These are phyloP conservation scores for Endotrypanum monterogeii DNA, from an alignment of 208 protist genomes.

Conservation along the genomic window DNA sequence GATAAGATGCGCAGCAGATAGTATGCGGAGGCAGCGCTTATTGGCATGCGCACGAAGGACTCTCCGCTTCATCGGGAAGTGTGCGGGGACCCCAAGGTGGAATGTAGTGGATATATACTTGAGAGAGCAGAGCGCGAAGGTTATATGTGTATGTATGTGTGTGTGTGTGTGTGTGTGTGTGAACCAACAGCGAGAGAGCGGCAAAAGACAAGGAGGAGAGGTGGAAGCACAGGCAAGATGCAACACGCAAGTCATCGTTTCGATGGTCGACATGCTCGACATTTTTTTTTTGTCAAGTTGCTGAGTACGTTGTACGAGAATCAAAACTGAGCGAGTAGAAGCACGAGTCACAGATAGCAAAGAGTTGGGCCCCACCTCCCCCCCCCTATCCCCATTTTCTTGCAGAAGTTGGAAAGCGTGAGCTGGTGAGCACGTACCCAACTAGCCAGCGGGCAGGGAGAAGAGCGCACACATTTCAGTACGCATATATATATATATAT, in stretches of 20 bases:
- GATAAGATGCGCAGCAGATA: constrained; percentile 64
- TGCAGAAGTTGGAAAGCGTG: neutral
- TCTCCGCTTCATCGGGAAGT: constrained; percentile 67
- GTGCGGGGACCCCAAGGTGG: neutral
- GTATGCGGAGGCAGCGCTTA: constrained; percentile 68
- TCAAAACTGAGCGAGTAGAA: neutral
- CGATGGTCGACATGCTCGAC: neutral
- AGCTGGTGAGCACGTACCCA: neutral
- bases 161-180: constrained; percentile 4
- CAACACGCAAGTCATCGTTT: neutral
- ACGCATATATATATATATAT: no score
- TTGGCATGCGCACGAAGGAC: constrained; percentile 81
- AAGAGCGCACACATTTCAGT: neutral
- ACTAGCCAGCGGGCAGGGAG: neutral
- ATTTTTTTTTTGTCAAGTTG: no score
- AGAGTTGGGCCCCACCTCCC: neutral
- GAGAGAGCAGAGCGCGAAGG: neutral
- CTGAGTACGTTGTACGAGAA: neutral
- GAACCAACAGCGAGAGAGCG: neutral
- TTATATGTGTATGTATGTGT: constrained; percentile 2
- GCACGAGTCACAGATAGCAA: neutral
- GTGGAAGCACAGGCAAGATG: neutral
- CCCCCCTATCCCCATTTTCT: neutral
- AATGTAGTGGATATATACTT: neutral
- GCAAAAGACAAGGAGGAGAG: neutral